Evolutionary conservation across 164 flowering plant species (phyloP).

Genomic region (Dillenia turbinata): DNA sequence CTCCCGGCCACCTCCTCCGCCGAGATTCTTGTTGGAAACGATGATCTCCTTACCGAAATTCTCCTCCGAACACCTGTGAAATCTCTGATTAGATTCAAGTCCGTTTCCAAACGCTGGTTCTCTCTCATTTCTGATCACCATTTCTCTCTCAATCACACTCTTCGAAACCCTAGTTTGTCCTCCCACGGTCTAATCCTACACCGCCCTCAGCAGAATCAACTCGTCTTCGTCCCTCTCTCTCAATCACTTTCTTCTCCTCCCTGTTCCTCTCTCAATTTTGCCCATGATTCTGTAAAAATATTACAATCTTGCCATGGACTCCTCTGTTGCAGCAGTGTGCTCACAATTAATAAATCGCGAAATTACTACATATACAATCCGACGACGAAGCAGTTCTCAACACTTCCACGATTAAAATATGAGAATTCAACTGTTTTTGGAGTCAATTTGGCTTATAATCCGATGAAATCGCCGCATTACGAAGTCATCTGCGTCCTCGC

Average conservation of each 20-base stretch:
- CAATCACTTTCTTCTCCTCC: constrained; percentile 2
- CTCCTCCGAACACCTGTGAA: constrained; percentile 21
- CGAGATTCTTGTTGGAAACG: background rate
- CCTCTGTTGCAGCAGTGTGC: constrained; percentile 1
- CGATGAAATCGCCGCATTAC: too few species aligned
- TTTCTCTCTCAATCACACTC: constrained; percentile 7
- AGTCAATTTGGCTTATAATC: too few species aligned
- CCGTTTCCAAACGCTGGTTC: constrained; percentile 24
- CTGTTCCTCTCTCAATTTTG: constrained; percentile 9
- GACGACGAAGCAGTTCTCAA: constrained; percentile 9
- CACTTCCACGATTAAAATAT: constrained; percentile 7
- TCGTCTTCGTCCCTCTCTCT: constrained; percentile 6
- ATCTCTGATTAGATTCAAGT: constrained; percentile 20
- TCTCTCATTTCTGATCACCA: constrained; percentile 17
- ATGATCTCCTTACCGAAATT: constrained; percentile 11
- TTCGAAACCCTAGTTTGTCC: too few species aligned
- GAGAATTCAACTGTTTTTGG: too few species aligned
- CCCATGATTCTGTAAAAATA: constrained; percentile 4
- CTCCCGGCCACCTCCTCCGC: background rate
- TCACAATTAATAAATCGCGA: too few species aligned
- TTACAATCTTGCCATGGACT: constrained; percentile 22
- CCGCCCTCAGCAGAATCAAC: background rate
- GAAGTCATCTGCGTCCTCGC: too few species aligned
- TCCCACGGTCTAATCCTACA: constrained; percentile 13
- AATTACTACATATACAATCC: constrained; percentile 19